These are phyloP conservation scores for Pholiota microspora DNA, from an alignment of 768 basidiomycete genomes.

Conservation along the genomic window DNA sequence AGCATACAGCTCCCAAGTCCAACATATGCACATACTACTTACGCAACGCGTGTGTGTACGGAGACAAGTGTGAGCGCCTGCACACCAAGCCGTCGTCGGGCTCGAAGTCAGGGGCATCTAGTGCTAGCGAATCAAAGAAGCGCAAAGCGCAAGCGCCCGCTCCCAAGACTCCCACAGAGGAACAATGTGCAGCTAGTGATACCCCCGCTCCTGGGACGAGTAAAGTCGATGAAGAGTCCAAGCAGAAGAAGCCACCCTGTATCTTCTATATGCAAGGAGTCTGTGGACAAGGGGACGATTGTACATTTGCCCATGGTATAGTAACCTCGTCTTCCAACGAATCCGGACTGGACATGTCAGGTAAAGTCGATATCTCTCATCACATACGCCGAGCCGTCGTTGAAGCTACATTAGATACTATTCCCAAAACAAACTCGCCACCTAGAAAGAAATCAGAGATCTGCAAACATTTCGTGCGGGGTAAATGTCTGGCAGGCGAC, in stretches of 20 bases:
- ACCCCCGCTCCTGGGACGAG: not conserved
- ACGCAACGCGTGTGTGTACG: constrained; percentile 23
- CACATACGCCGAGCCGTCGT: not conserved
- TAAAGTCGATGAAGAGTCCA: not conserved
- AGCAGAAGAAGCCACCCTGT: constrained; percentile 7
- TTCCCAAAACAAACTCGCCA: not conserved
- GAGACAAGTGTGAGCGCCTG: constrained; percentile 18
- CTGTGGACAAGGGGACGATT: constrained; percentile 17
- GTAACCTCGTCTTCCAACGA: not conserved
- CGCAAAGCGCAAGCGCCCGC: not conserved
- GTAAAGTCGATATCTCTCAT: not conserved
- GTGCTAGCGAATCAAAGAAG: not conserved
- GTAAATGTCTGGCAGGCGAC: not conserved
- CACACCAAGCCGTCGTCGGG: constrained; percentile 5
- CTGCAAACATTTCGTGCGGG: constrained; percentile 1
- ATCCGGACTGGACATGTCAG: not conserved
- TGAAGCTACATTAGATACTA: not conserved
- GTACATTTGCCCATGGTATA: constrained; percentile 18
- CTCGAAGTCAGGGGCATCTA: not conserved
- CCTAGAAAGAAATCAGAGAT: not conserved
- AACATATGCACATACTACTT: constrained; percentile 20
- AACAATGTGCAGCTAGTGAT: not conserved
- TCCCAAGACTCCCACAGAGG: not conserved
- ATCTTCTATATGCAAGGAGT: constrained; percentile 14
- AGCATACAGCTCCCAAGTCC: constrained; percentile 7